Conservation (phyloP, 1,284 basidiomycete species). For the Hemileccinum hortonii region DNA sequence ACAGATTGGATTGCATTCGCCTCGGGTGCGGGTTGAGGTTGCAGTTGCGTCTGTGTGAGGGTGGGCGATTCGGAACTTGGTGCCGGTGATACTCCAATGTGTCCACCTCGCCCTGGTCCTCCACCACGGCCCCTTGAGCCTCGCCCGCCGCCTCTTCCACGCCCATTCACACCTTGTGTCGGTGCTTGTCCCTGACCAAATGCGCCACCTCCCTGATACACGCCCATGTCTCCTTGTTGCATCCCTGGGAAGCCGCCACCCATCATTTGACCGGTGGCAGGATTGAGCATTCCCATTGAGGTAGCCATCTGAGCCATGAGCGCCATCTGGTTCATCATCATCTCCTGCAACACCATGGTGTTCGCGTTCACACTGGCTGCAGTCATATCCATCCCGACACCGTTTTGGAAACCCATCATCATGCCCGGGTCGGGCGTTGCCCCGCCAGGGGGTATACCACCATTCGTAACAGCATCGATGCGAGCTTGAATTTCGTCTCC, state of each 20-base stretch:
- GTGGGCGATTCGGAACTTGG: conserved; percentile 27
- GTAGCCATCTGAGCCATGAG: conserved; percentile 81
- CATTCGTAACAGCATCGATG: conserved; percentile 72
- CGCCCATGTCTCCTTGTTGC: conserved; percentile 56
- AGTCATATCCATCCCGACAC: conserved; percentile 59
- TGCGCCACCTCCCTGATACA: conserved; percentile 42
- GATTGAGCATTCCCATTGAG: conserved; percentile 69
- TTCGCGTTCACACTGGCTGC: conserved; percentile 48
- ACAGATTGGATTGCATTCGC: conserved; percentile 24
- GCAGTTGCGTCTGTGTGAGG: conserved; percentile 19
- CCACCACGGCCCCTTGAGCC: conserved; percentile 40
- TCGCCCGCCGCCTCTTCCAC: conserved; percentile 37
- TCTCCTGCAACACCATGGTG: conserved; percentile 73
- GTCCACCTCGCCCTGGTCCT: conserved; percentile 28
- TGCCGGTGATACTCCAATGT: conserved; percentile 23
- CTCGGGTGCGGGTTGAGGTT: conserved; percentile 28
- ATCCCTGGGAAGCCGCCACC: conserved; percentile 50
- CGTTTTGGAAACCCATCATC: conserved; percentile 57
- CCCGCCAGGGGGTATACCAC: conserved; percentile 40
- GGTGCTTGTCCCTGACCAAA: conserved; percentile 38
- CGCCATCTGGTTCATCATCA: conserved; percentile 85
- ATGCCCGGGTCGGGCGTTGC: conserved; percentile 50
- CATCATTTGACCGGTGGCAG: conserved; percentile 52
- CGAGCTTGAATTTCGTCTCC: conserved; percentile 74
- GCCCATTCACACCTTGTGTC: conserved; percentile 31